Conservation (phyloP, 805 yeast genomes). For the Wickerhamiella azymoides region DNA sequence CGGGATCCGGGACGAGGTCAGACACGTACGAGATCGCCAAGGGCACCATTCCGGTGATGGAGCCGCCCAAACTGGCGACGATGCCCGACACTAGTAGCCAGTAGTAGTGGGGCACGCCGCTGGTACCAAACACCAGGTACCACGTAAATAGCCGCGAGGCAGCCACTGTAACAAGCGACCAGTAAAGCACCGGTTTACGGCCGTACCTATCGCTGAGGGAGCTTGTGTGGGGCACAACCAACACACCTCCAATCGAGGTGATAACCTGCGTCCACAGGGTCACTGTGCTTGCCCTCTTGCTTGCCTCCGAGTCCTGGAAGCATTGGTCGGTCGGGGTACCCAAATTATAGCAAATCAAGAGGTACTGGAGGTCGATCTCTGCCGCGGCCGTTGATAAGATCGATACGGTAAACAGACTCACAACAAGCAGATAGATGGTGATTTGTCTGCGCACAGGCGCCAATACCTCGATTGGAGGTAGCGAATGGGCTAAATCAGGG, state of each 20-base stretch:
- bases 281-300: slow-evolving; percentile 14
- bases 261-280: slow-evolving; percentile 11
- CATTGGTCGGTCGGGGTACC: slow-evolving; percentile 13
- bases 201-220: slow-evolving; percentile 18
- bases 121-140: slow-evolving; percentile 17
- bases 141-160: slow-evolving; percentile 12
- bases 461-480: not conserved
- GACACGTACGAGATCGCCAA: slow-evolving; percentile 17
- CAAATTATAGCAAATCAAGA: slow-evolving; percentile 14
- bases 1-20: slow-evolving; percentile 16
- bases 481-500: not conserved
- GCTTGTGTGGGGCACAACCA: slow-evolving; percentile 14
- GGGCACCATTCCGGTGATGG: slow-evolving; percentile 5
- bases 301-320: slow-evolving; percentile 12
- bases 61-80: slow-evolving; percentile 17
- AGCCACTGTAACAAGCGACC: slow-evolving; percentile 10
- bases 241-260: slow-evolving; percentile 11
- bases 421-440: not conserved
- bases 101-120: slow-evolving; percentile 14
- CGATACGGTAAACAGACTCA: slow-evolving; percentile 3
- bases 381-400: slow-evolving; percentile 15
- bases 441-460: not conserved
- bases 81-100: slow-evolving; percentile 17
- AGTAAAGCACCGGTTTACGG: slow-evolving; percentile 16
- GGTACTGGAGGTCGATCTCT: slow-evolving; percentile 16